phyloP scores from a whole-genome alignment of 495 filamentous ascomycete genomes.

The Penicillium soppii region DNA sequence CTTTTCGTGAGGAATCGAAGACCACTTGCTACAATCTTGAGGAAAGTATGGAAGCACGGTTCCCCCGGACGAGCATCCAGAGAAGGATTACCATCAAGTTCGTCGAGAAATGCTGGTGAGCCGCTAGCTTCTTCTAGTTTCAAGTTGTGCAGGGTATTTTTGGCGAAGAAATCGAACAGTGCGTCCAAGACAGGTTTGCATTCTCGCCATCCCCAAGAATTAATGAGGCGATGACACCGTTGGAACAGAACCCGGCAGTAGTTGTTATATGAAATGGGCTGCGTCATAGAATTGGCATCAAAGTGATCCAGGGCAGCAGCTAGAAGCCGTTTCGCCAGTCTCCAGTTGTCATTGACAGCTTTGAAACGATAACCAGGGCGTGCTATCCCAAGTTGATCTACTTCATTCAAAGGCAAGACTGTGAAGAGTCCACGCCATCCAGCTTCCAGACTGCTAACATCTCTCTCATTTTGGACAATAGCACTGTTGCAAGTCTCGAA shows the following conservation, averaged over 20 bases:
- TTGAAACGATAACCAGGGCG: slow-evolving; percentile 55
- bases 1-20: slow-evolving; percentile 58
- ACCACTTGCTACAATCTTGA: slow-evolving; percentile 77
- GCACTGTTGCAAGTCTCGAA: slow-evolving; percentile 32
- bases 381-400: slow-evolving; percentile 67
- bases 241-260: slow-evolving; percentile 74
- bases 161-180: slow-evolving; percentile 90
- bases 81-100: slow-evolving; percentile 61
- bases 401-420: slow-evolving; percentile 71
- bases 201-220: slow-evolving; percentile 81
- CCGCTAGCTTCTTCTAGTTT: slow-evolving; percentile 72
- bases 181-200: slow-evolving; percentile 75
- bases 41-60: slow-evolving; percentile 87
- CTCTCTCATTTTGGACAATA: slow-evolving; percentile 22
- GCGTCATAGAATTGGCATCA: slow-evolving; percentile 47
- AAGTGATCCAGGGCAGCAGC: slow-evolving; percentile 67
- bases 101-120: slow-evolving; percentile 76
- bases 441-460: slow-evolving; percentile 62
- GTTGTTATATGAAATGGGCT: slow-evolving; percentile 68
- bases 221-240: slow-evolving; percentile 76
- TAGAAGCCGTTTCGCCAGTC: slow-evolving; percentile 62
- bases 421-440: slow-evolving; percentile 75
- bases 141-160: slow-evolving; percentile 68
- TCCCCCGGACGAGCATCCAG: slow-evolving; percentile 66
- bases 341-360: slow-evolving; percentile 67